A percentile compares a stretch with the other conserved stretches of the same genome.
Evolutionary conservation across 163 green algal genomes (phyloP).

Genomic region (Scenedesmus sp.): DNA sequence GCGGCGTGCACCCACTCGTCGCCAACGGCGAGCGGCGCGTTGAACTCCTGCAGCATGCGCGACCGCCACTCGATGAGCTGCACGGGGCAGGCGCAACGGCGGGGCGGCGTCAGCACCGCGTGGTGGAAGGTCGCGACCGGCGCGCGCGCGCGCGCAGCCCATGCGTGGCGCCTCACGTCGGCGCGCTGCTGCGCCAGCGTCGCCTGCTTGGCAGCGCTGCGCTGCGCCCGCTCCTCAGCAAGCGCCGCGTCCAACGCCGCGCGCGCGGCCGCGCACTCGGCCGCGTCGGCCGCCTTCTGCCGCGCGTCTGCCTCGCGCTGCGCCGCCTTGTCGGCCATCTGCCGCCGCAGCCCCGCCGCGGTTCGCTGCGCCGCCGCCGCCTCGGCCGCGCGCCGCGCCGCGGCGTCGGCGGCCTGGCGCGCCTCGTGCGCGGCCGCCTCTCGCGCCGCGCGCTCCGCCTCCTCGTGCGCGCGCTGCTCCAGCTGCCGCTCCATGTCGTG

Average conservation of each 20-base stretch:
- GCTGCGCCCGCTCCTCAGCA: slow-evolving; percentile 30
- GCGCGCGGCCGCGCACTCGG: not conserved
- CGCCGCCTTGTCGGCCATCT: slow-evolving; percentile 36
- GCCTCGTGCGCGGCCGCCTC: slow-evolving; percentile 23
- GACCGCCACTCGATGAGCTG: slow-evolving; percentile 22
- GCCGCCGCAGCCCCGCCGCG: slow-evolving; percentile 6
- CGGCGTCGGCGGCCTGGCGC: slow-evolving; percentile 10
- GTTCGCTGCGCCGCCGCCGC: not conserved
- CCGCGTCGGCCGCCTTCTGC: slow-evolving; percentile 12
- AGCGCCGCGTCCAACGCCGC: slow-evolving; percentile 22
- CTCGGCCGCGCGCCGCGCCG: slow-evolving; percentile 6
- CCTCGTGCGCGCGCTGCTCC: slow-evolving; percentile 29
- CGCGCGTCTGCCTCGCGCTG: not conserved
- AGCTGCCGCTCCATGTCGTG: not conserved
- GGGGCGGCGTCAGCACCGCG: not conserved
- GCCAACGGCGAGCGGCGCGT: slow-evolving; percentile 6
- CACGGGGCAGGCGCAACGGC: not conserved
- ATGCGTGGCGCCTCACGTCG: slow-evolving; percentile 19
- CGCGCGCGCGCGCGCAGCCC: too few relatives aligned
- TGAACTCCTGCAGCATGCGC: slow-evolving; percentile 36
- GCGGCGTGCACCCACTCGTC: slow-evolving; percentile 36
- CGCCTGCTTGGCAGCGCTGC: slow-evolving; percentile 27
- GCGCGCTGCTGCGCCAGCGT: slow-evolving; percentile 7
- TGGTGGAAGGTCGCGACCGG: too few relatives aligned
- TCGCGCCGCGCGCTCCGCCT: not conserved